phyloP scores from a whole-genome alignment of 1,284 basidiomycete species.

The Gomphus bonarii region DNA sequence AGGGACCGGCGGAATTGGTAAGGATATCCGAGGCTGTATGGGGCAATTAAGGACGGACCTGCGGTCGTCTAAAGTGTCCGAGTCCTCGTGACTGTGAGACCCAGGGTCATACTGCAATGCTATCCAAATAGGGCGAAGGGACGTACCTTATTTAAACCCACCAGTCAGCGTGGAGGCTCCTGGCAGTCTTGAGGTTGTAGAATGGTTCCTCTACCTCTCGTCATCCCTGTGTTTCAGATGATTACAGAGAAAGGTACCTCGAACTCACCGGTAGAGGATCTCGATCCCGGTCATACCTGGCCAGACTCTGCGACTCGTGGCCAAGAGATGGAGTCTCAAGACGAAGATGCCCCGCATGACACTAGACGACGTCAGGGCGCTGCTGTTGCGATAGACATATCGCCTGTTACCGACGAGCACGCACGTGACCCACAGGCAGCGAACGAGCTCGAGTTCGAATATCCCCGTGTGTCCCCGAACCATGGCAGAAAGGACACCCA shows the following conservation, averaged over 20 bases:
- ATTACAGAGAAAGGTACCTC: not conserved
- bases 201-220: conserved; percentile 5
- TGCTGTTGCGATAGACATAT: not conserved
- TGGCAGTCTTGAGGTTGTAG: not conserved
- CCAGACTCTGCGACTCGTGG: not conserved
- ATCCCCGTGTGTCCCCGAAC: conserved; percentile 1
- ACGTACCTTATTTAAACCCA: not conserved
- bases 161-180: not conserved
- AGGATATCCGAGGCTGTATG: not conserved
- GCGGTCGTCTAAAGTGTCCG: not conserved
- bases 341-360: not conserved
- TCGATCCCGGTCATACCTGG: not conserved
- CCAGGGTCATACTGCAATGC: not conserved
- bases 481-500: conserved; percentile 4
- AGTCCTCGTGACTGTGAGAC: not conserved
- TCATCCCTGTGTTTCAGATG: conserved; percentile 5
- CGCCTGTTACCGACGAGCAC: not conserved
- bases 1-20: not conserved
- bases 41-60: not conserved
- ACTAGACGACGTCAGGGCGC: not conserved
- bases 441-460: not conserved
- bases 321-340: not conserved
- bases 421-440: not conserved
- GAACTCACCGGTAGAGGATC: not conserved
- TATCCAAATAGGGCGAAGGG: not conserved